These are phyloP conservation scores for Thelephora terrestris DNA, from an alignment of 1,284 basidiomycete species.

Conservation along the genomic window DNA sequence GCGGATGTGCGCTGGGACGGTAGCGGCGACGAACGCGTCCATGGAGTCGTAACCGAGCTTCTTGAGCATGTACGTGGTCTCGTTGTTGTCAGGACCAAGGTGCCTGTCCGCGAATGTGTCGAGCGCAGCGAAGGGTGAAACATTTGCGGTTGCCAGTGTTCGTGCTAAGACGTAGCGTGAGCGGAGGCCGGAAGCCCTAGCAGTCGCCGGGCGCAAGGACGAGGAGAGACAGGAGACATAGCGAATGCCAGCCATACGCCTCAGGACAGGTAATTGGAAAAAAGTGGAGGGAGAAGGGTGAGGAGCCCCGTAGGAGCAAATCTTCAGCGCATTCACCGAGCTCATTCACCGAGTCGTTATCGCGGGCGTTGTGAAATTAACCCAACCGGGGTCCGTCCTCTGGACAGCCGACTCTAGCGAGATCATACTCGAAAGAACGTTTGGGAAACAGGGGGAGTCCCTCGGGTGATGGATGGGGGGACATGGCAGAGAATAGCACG, in stretches of 20 bases:
- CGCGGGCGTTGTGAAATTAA: constrained; percentile 2
- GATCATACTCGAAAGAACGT: too few species aligned
- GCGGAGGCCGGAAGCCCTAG: neutral
- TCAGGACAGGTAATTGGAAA: constrained; percentile 10
- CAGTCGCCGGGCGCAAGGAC: constrained; percentile 8
- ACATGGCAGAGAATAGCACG: too few species aligned
- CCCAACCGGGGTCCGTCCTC: too few species aligned
- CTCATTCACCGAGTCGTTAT: constrained; percentile 48
- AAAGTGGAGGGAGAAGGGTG: constrained; percentile 14
- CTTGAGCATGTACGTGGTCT: constrained; percentile 71
- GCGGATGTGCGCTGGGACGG: constrained; percentile 74
- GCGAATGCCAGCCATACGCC: constrained; percentile 38
- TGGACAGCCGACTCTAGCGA: too few species aligned
- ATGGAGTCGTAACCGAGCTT: constrained; percentile 76
- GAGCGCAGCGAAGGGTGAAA: constrained; percentile 65
- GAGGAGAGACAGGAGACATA: constrained; percentile 27
- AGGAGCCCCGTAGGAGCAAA: constrained; percentile 16
- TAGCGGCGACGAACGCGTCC: constrained; percentile 76
- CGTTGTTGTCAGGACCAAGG: constrained; percentile 76
- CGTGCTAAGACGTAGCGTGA: constrained; percentile 15
- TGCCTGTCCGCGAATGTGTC: constrained; percentile 87
- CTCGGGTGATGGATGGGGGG: too few species aligned
- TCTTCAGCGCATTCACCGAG: constrained; percentile 35
- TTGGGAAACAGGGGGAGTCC: too few species aligned
- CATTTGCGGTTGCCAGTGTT: constrained; percentile 49